Percentiles rank a stretch among this genome's conserved stretches.
Conservation (phyloP, 495 filamentous ascomycete species). For the Podospora sp. region DNA sequence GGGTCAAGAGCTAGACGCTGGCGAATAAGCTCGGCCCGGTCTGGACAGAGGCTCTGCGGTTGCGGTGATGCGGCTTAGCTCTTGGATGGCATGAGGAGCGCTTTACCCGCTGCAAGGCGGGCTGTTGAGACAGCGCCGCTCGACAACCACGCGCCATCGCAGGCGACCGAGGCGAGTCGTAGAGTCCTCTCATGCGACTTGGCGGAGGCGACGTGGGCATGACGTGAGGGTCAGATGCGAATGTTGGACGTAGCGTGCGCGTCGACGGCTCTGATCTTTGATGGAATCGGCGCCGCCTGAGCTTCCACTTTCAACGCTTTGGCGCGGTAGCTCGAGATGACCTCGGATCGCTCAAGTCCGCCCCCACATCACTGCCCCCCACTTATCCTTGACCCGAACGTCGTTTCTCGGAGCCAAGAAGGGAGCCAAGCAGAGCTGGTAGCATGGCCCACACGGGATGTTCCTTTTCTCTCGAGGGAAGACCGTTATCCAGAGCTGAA, state of each 20-base stretch:
- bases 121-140: background rate
- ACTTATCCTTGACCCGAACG: background rate
- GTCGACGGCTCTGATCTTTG: background rate
- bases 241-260: background rate
- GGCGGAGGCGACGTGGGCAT: background rate
- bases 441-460: background rate
- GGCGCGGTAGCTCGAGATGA: background rate
- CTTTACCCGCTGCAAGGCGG: constrained; percentile 24
- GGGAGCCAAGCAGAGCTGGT: background rate
- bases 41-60: constrained; percentile 19
- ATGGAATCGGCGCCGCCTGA: background rate
- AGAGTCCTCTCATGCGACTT: background rate
- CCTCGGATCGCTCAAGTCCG: constrained; percentile 1
- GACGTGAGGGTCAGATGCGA: background rate
- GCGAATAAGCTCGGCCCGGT: constrained; percentile 21
- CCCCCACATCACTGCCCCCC: background rate
- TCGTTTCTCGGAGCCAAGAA: background rate
- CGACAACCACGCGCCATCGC: background rate
- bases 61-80: constrained; percentile 17
- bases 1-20: constrained; percentile 25
- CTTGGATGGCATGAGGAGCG: constrained; percentile 1
- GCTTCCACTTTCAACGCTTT: background rate
- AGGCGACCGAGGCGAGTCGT: background rate
- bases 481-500: background rate
- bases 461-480: constrained; percentile 1